phyloP scores from a whole-genome alignment of 805 yeast species.

The Candida rishiriensis region DNA sequence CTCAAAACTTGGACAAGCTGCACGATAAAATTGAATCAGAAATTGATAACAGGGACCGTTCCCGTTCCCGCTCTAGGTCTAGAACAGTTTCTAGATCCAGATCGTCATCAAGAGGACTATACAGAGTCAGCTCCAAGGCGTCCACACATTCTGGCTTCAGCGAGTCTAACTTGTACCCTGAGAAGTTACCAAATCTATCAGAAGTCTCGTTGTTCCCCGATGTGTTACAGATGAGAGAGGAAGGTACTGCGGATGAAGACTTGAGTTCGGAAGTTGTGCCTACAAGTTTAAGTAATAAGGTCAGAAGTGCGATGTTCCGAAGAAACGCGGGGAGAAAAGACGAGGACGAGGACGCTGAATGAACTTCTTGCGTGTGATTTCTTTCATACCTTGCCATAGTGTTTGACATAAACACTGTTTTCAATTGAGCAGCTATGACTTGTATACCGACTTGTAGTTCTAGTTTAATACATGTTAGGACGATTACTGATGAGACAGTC shows the following conservation, averaged over 20 bases:
- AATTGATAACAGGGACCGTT: constrained; percentile 16
- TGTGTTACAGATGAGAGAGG: constrained; percentile 20
- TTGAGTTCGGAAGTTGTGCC: constrained; percentile 1
- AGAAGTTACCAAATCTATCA: constrained; percentile 23
- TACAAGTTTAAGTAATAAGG: constrained; percentile 10
- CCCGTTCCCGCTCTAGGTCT: constrained; percentile 2
- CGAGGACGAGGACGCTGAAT: too few species aligned
- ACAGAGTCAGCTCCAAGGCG: background rate
- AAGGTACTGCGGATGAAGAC: background rate
- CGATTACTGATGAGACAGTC: too few species aligned
- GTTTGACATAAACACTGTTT: too few species aligned
- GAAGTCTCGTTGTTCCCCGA: constrained; percentile 33
- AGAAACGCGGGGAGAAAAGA: constrained; percentile 8
- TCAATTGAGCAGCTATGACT: too few species aligned
- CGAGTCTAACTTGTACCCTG: constrained; percentile 10
- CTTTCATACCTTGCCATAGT: too few species aligned
- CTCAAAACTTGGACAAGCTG: constrained; percentile 11
- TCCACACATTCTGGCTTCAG: constrained; percentile 28
- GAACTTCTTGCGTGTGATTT: too few species aligned
- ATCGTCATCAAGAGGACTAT: constrained; percentile 6
- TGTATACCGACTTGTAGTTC: too few species aligned
- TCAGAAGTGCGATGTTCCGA: constrained; percentile 23
- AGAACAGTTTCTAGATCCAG: constrained; percentile 13
- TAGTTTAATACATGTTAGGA: too few species aligned
- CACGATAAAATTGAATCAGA: constrained; percentile 19